Evolutionary conservation across 2,329 filamentous ascomycete genomes (phyloP).

Genomic region (Diatrype stigma): DNA sequence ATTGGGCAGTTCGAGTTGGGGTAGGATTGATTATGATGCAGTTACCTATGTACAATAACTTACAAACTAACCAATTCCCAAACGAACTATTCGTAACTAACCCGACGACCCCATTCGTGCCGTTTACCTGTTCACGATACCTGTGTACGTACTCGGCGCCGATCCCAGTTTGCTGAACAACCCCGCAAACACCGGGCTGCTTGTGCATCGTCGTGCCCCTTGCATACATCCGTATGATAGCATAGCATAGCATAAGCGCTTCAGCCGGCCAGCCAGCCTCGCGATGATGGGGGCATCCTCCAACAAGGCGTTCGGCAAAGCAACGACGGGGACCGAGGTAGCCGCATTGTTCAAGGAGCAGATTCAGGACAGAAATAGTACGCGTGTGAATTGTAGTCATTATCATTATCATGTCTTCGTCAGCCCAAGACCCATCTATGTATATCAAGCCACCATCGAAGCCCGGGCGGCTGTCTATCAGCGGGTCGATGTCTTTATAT

Average conservation of each 20-base stretch:
- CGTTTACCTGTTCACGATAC: too few relatives aligned
- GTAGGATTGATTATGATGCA: too few relatives aligned
- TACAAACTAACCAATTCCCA: too few relatives aligned
- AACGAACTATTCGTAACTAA: too few relatives aligned
- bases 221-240: background rate
- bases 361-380: slow-evolving; percentile 11
- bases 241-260: too few relatives aligned
- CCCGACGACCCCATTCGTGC: too few relatives aligned
- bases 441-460: background rate
- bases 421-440: too few relatives aligned
- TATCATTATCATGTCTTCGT: too few relatives aligned
- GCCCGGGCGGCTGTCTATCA: too few relatives aligned
- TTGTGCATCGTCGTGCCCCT: background rate
- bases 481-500: background rate
- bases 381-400: background rate
- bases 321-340: slow-evolving; percentile 11
- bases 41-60: too few relatives aligned
- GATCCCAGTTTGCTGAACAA: background rate
- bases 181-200: background rate
- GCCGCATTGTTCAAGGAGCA: slow-evolving; percentile 9
- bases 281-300: slow-evolving; percentile 1
- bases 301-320: slow-evolving; percentile 2
- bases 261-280: background rate
- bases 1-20: background rate
- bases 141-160: too few relatives aligned